A percentile compares a stretch with the other conserved stretches of the same genome.
Evolutionary conservation across 1,284 basidiomycete species (phyloP).

Genomic region (Boletus sp.): DNA sequence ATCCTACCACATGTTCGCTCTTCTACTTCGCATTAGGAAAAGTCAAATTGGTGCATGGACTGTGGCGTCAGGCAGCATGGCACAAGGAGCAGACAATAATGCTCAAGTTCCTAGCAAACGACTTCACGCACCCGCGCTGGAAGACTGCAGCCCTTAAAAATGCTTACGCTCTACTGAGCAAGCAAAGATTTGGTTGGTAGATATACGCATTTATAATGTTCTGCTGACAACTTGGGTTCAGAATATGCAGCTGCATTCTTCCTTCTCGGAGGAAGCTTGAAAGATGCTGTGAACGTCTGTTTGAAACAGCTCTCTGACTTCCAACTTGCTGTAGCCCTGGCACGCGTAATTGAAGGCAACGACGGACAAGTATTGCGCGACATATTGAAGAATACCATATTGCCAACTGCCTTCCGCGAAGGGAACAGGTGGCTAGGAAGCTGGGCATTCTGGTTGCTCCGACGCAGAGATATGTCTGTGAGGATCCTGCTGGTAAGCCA

Average conservation of each 20-base stretch:
- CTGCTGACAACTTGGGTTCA: slow-evolving; percentile 32
- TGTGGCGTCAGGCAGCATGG: slow-evolving; percentile 95
- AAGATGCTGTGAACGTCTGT: slow-evolving; percentile 92
- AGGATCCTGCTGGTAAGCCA: slow-evolving; percentile 70
- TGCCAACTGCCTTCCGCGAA: slow-evolving; percentile 80
- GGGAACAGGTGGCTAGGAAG: slow-evolving; percentile 95
- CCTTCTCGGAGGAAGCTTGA: slow-evolving; percentile 82
- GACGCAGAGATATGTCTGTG: slow-evolving; percentile 81
- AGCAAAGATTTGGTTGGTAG: slow-evolving; percentile 82
- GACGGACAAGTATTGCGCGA: slow-evolving; percentile 74
- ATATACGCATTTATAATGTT: neutral
- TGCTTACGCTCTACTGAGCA: slow-evolving; percentile 88
- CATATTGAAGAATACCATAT: slow-evolving; percentile 69
- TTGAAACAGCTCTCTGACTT: slow-evolving; percentile 86
- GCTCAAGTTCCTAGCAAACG: slow-evolving; percentile 91
- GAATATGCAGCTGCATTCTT: slow-evolving; percentile 98
- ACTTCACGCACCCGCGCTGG: slow-evolving; percentile 87
- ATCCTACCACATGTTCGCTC: slow-evolving; percentile 86
- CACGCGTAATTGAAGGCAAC: slow-evolving; percentile 79
- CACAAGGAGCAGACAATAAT: slow-evolving; percentile 88
- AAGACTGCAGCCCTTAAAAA: slow-evolving; percentile 94
- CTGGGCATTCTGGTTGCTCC: slow-evolving; percentile 93
- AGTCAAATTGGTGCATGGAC: slow-evolving; percentile 83
- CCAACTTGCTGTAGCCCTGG: slow-evolving; percentile 84
- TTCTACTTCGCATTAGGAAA: slow-evolving; percentile 96